Base-by-base conservation (phyloP, 495 filamentous ascomycete genomes). In the Lepraria neglecta region DNA sequence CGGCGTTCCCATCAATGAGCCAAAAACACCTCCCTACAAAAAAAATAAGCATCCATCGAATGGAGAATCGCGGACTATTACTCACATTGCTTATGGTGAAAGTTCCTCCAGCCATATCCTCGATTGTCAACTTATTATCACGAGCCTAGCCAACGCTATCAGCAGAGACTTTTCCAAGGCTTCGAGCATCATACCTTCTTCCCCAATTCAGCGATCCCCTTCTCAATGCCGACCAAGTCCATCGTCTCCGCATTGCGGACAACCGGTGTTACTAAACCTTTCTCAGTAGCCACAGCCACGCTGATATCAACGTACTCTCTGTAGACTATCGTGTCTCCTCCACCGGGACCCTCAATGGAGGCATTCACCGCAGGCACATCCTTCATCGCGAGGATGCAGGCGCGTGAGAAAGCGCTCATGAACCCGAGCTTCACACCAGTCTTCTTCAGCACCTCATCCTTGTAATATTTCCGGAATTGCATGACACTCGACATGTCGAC, bases 401-500 rank as follows among this genome's bases (percentile, higher is more conserved):
- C 94, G 59, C 87, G 88, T 5, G 92, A 90, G 77, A 98, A 98
- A 15, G 92, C 92, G 72, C 90, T 91, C 92, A 97, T 97, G 78
- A 97, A 98, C 28, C 94, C 94, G 46, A 98, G 87, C 79, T 98
- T 98, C 35, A 97, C 88, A 28, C 94, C 95, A 19, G 89, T 94
- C 79, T 91, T 95, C 82, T 97, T 95, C 57, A 97, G 78, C 6
- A 96, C 75, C 61, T 95, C 91, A 62, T 97, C 95, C 77, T 97
- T 97, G 81, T 97, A 99, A 31, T 89, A 73, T 70, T 94, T 96
- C 45, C 94, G 88, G 79, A 99, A 89, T 56, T 96, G 90, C 90
- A 99, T 96, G 21, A 99, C 76, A 14, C 87, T 87, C 6, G 95
- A 97, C 95, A 99, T 99, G 71, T 99, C 95, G 54, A 99, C 94